Evolutionary conservation across 148 eudicot species (phyloP).

Genomic region (Rhododendron molle): DNA sequence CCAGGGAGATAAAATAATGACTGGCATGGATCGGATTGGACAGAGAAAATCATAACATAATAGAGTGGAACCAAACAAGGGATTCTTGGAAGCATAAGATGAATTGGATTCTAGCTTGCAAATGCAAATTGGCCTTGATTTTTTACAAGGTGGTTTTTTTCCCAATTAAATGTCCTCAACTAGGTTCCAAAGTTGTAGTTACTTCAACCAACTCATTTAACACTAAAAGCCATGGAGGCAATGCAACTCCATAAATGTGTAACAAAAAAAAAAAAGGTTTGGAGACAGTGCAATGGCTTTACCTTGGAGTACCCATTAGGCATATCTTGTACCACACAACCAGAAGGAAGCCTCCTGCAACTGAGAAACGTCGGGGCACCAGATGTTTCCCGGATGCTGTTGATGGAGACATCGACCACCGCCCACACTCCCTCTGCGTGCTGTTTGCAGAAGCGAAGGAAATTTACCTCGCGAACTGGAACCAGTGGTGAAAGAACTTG

Average conservation of each 20-base stretch:
- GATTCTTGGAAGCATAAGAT: background rate
- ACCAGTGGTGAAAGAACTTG: conserved; percentile 94
- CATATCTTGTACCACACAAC: conserved; percentile 96
- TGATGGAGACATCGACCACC: conserved; percentile 84
- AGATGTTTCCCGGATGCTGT: conserved; percentile 58
- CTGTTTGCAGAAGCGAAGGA: conserved; percentile 94
- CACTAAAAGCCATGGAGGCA: conserved; percentile 30
- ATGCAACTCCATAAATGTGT: conserved; percentile 33
- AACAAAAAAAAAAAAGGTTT: background rate
- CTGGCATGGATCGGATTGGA: conserved; percentile 18
- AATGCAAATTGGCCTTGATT: background rate
- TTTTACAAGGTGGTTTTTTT: conserved; percentile 19
- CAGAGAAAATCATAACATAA: conserved; percentile 4
- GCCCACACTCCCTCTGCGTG: conserved; percentile 97
- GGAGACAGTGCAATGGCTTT: background rate
- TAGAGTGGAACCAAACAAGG: conserved; percentile 3
- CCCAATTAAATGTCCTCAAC: conserved; percentile 38
- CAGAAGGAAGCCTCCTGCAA: conserved; percentile 93
- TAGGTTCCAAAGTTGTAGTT: conserved; percentile 50
- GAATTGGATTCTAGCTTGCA: background rate
- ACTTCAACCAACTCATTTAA: conserved; percentile 67
- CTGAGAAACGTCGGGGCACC: conserved; percentile 47
- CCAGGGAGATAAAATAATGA: conserved; percentile 31
- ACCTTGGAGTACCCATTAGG: conserved; percentile 97
- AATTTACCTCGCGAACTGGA: conserved; percentile 79